These are phyloP conservation scores for Eutypella sp. DNA, from an alignment of 2,329 filamentous ascomycete genomes.

Conservation along the genomic window DNA sequence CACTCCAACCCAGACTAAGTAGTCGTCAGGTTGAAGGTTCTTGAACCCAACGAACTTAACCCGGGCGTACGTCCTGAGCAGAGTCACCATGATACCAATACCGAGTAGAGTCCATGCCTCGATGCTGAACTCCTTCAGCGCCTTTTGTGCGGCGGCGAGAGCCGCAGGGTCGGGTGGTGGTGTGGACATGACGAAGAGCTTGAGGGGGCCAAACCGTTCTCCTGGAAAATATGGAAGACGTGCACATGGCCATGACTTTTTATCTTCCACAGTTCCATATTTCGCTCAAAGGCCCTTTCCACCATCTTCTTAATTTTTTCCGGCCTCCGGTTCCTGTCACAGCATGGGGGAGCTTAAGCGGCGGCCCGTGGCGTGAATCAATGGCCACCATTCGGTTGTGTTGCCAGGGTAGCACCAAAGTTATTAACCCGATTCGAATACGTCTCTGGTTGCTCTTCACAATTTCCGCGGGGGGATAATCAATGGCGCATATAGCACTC, in stretches of 20 bases:
- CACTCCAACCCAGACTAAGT: constrained; percentile 29
- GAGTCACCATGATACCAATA: constrained; percentile 28
- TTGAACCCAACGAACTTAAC: constrained; percentile 26
- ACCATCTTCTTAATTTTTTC: too few relatives aligned
- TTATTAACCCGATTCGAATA: too few relatives aligned
- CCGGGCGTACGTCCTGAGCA: constrained; percentile 32
- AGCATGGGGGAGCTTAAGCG: neutral
- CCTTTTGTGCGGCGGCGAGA: constrained; percentile 16
- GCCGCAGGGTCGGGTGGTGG: constrained; percentile 14
- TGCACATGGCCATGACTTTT: neutral
- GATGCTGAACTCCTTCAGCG: constrained; percentile 24
- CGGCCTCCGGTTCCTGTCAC: too few relatives aligned
- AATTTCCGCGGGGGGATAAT: too few relatives aligned
- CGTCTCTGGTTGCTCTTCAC: too few relatives aligned
- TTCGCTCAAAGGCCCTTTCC: neutral
- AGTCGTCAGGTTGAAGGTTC: constrained; percentile 31
- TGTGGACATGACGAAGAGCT: constrained; percentile 9
- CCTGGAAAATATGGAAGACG: neutral
- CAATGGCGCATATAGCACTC: too few relatives aligned
- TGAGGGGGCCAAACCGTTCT: neutral
- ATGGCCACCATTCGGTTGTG: too few relatives aligned
- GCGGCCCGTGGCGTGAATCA: too few relatives aligned
- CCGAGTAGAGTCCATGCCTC: constrained; percentile 32
- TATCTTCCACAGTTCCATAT: neutral
- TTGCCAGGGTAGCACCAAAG: too few relatives aligned